Conservation (phyloP, 2,329 filamentous ascomycete species). For the Apiospora phragmitis region DNA sequence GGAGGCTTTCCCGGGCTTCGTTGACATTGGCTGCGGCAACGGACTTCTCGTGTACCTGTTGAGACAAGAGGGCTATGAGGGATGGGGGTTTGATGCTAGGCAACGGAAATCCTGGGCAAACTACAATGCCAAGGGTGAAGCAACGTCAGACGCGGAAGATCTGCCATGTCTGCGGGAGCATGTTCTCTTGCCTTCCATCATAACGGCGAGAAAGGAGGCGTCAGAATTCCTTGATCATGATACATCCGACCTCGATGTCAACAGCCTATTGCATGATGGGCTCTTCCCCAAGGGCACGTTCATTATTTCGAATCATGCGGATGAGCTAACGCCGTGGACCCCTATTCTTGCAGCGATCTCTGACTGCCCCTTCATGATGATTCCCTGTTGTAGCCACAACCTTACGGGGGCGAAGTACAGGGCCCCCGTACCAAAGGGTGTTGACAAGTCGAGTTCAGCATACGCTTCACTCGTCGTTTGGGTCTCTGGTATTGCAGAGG, state of each 20-base stretch:
- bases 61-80: constrained; percentile 74
- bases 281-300: constrained; percentile 75
- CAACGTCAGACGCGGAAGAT: constrained; percentile 23
- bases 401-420: constrained; percentile 76
- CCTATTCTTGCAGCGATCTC: constrained; percentile 80
- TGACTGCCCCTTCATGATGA: constrained; percentile 80
- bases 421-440: constrained; percentile 57
- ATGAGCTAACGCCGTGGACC: constrained; percentile 95
- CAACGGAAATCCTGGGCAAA: constrained; percentile 79
- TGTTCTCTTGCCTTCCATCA: constrained; percentile 50
- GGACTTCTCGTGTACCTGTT: constrained; percentile 86
- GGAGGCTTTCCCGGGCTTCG: constrained; percentile 75
- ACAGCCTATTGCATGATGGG: constrained; percentile 53
- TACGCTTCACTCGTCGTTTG: constrained; percentile 85
- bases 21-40: constrained; percentile 95
- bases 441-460: constrained; percentile 60
- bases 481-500: constrained; percentile 66
- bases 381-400: constrained; percentile 92
- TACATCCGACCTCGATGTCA: constrained; percentile 17
- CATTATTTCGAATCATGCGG: constrained; percentile 95
- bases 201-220: constrained; percentile 23
- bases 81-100: constrained; percentile 93
- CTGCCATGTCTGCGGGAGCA: constrained; percentile 41
- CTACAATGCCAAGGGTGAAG: constrained; percentile 50
- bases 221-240: constrained; percentile 17